Base-by-base conservation (phyloP, 805 yeast genomes). In the Saturnispora zaruensis region DNA sequence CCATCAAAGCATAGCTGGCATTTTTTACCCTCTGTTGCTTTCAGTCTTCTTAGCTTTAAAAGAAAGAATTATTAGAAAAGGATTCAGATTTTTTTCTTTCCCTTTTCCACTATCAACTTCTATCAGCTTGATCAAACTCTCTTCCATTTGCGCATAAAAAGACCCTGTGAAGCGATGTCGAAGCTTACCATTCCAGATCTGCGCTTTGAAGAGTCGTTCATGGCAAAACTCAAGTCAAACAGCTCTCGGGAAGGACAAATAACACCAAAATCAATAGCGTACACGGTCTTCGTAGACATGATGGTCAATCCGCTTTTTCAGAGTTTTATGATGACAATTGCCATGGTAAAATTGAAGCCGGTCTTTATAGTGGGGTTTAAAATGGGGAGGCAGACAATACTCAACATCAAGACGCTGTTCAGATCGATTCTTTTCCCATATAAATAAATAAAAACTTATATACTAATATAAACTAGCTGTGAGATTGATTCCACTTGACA, bases 401-500 rank as follows among this genome's bases (percentile, higher is more conserved):
- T 47, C 3, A 43, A 55, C 5, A 25, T 59, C 32, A 51, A 51
- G 20, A 49, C 50, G 13, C 20, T 55, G 11, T 37, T 54, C 34
- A 37, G 51, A n/a, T 37, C 48, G 8, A 23, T 53, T 6, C 14
- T 51, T 41, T 18, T 43, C 44, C 36, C 21, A 5, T 20, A 44
- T 13, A 21, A 9, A 21, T 26, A 41, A 23, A 42, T 24, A 25
- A 21, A 20, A 21, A 25, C 25, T 28, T 45, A 14, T 46, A 34
- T 30, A 28, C 20, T 25, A 20, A 28, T 28, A 28, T 13, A 28
- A 28, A 28, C 32, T 33, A 43, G 49, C 18, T 14, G 36, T 48
- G 49, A 13, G 18, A 36, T n/a, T 57, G 50, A 61, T 88, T 89
- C 96, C 97, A 90, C 32, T 60, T 59, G 33, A 86, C 81, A 50